A percentile compares a stretch with the other conserved stretches of the same genome.
Conservation (phyloP, 108 stramenopile genomes). For the Asterionellopsis glacialis region DNA sequence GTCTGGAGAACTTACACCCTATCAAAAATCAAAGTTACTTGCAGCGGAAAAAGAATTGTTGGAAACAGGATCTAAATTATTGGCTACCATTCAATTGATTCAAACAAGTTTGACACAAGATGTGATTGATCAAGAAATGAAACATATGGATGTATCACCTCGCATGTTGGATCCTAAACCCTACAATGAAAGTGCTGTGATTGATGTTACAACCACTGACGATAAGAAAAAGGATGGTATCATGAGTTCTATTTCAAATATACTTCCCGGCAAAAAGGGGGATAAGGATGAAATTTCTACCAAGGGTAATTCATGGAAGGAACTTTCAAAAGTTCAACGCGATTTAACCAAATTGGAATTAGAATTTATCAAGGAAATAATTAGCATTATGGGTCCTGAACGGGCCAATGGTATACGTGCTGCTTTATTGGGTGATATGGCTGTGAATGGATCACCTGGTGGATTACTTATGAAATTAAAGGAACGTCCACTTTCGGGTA, state of each 20-base stretch:
- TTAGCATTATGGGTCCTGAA: conserved; percentile 61
- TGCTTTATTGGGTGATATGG: conserved; percentile 63
- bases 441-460: conserved; percentile 45
- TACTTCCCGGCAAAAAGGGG: conserved; percentile 10
- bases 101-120: conserved; percentile 49
- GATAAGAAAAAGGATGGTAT: not conserved
- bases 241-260: not conserved
- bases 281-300: conserved; percentile 1
- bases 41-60: conserved; percentile 61
- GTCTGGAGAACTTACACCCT: conserved; percentile 19
- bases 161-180: conserved; percentile 20
- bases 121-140: conserved; percentile 57
- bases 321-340: conserved; percentile 33
- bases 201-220: conserved; percentile 16
- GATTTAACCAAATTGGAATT: conserved; percentile 59
- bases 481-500: conserved; percentile 60
- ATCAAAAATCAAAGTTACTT: conserved; percentile 43
- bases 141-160: conserved; percentile 44
- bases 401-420: conserved; percentile 60
- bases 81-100: conserved; percentile 26
- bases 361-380: conserved; percentile 54
- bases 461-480: conserved; percentile 50
- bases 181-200: conserved; percentile 8
- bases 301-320: conserved; percentile 12
- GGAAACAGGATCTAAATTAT: conserved; percentile 31